phyloP scores from a whole-genome alignment of 371 early-diverging fungal species.

The Mortierella sp. region DNA sequence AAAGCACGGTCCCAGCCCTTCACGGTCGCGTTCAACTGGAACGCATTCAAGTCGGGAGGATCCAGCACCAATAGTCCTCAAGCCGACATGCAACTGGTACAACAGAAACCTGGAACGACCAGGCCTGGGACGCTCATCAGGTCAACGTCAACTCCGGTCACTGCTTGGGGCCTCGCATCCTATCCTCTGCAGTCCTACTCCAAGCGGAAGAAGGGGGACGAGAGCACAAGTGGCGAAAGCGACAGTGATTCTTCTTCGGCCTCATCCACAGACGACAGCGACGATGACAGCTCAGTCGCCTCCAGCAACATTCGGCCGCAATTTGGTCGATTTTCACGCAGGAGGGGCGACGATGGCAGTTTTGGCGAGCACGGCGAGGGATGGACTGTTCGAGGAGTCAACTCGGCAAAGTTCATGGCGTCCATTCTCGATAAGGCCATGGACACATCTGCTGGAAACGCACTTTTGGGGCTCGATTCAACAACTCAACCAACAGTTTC shows the following conservation, averaged over 20 bases:
- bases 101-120: not conserved
- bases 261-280: slow-evolving; percentile 35
- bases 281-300: slow-evolving; percentile 18
- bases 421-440: slow-evolving; percentile 19
- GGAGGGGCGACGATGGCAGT: not conserved
- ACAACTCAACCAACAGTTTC: not conserved
- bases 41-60: slow-evolving; percentile 6
- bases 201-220: slow-evolving; percentile 15
- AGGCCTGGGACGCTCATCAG: not conserved
- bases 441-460: slow-evolving; percentile 5
- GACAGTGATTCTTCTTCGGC: slow-evolving; percentile 28
- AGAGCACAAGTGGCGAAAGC: slow-evolving; percentile 29
- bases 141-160: not conserved
- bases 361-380: not conserved
- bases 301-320: not conserved
- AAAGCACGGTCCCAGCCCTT: slow-evolving; percentile 12
- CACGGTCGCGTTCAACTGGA: slow-evolving; percentile 19
- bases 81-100: not conserved
- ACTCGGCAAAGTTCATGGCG: slow-evolving; percentile 42
- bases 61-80: not conserved
- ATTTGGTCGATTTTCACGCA: slow-evolving; percentile 28
- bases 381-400: slow-evolving; percentile 34
- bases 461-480: slow-evolving; percentile 8
- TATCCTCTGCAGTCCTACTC: slow-evolving; percentile 13
- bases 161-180: slow-evolving; percentile 27